Percentiles rank a stretch among this genome's conserved stretches.
phyloP scores from a whole-genome alignment of 139 green algal species.

The Raphidocelis subcapitata region DNA sequence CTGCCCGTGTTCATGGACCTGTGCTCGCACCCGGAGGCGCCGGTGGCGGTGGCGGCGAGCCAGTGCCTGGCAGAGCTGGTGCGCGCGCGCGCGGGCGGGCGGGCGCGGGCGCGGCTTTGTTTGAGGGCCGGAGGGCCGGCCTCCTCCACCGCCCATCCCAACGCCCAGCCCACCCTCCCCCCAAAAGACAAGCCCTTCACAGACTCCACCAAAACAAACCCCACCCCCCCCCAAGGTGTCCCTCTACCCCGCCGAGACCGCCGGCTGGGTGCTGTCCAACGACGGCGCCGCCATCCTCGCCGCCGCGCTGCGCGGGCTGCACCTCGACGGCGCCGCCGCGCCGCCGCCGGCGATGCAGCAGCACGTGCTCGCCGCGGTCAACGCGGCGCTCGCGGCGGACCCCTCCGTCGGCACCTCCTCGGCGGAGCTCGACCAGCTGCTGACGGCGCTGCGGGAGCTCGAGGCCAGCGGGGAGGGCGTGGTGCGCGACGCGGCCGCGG shows the following conservation, averaged over 20 bases:
- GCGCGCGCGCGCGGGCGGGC: background rate
- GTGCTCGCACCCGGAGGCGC: constrained; percentile 41
- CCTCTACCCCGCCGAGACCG: constrained; percentile 34
- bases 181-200: background rate
- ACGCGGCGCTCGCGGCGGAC: constrained; percentile 23
- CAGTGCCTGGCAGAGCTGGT: constrained; percentile 40
- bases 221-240: constrained; percentile 22
- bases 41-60: constrained; percentile 35
- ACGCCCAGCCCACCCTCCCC: background rate
- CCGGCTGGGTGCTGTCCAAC: constrained; percentile 42
- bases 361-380: constrained; percentile 45
- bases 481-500: constrained; percentile 6
- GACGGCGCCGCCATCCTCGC: constrained; percentile 35
- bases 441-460: constrained; percentile 4
- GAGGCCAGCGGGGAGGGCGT: background rate
- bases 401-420: background rate
- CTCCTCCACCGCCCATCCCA: background rate
- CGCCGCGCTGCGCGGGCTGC: constrained; percentile 37
- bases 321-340: constrained; percentile 15
- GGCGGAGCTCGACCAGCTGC: background rate
- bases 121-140: background rate
- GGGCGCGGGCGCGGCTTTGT: background rate
- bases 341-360: constrained; percentile 35
- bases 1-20: constrained; percentile 47
- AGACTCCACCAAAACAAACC: background rate